Conservation (phyloP, 768 basidiomycete species). For the Sporobolomyces pararoseus region DNA sequence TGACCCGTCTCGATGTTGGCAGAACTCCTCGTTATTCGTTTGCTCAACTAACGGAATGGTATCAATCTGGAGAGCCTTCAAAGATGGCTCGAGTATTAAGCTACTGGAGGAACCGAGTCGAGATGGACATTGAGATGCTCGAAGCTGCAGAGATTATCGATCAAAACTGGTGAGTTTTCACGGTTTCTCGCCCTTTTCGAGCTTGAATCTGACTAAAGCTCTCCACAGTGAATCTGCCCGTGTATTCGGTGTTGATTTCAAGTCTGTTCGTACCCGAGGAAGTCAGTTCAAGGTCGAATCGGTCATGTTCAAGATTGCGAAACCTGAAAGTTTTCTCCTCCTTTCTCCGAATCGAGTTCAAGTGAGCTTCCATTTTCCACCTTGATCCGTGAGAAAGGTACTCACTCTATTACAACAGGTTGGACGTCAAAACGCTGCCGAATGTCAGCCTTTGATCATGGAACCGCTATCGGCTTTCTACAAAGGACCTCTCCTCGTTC, state of each 20-base stretch:
- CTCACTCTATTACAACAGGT: conserved; percentile 58
- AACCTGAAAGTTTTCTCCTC: conserved; percentile 87
- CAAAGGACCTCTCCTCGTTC: conserved; percentile 80
- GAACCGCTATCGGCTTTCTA: conserved; percentile 92
- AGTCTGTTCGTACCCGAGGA: conserved; percentile 86
- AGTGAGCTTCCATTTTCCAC: conserved; percentile 53
- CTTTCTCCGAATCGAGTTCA: conserved; percentile 83
- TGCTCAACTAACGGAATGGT: conserved; percentile 66
- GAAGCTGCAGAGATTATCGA: conserved; percentile 76
- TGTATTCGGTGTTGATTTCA: conserved; percentile 95
- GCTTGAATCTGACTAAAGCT: too few relatives aligned
- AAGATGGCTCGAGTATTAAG: conserved; percentile 59
- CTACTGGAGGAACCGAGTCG: conserved; percentile 64
- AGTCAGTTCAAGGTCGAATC: conserved; percentile 99
- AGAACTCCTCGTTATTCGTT: conserved; percentile 74
- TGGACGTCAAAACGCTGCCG: conserved; percentile 90
- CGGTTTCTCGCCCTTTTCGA: not conserved
- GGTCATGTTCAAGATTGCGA: conserved; percentile 94
- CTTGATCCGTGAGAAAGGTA: too few relatives aligned
- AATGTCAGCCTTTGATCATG: conserved; percentile 84
- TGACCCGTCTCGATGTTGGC: conserved; percentile 3
- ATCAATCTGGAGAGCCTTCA: conserved; percentile 58
- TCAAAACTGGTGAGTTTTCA: conserved; percentile 71
- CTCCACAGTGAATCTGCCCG: conserved; percentile 90
- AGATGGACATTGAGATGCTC: conserved; percentile 71